phyloP scores from a whole-genome alignment of 2,329 filamentous ascomycete species.

The Blastomyces emzantsi region DNA sequence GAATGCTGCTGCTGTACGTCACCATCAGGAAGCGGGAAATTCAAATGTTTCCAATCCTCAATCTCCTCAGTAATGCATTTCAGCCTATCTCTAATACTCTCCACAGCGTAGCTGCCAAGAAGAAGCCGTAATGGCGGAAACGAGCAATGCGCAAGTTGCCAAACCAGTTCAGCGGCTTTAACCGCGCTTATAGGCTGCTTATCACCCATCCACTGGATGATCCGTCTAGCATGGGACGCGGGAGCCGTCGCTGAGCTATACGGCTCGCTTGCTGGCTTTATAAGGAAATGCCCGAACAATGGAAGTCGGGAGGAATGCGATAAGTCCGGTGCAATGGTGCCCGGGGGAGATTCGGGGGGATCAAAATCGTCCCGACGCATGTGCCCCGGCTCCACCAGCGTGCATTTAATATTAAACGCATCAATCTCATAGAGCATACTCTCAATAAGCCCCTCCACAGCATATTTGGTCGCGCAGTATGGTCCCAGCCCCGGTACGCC shows the following conservation, averaged over 20 bases:
- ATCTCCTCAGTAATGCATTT: conserved; percentile 90
- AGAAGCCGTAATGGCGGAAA: conserved; percentile 80
- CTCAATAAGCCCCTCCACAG: conserved; percentile 89
- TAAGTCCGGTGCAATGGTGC: conserved; percentile 17
- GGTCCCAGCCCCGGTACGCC: conserved; percentile 88
- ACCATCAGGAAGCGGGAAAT: conserved; percentile 45
- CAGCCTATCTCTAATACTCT: conserved; percentile 85
- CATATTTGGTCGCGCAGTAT: conserved; percentile 96
- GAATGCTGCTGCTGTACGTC: conserved; percentile 15
- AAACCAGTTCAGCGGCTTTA: conserved; percentile 86
- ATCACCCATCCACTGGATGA: conserved; percentile 91
- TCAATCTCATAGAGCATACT: conserved; percentile 96
- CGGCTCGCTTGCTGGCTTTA: conserved; percentile 73
- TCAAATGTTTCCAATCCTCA: conserved; percentile 84
- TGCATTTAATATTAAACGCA: conserved; percentile 83
- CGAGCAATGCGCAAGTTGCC: conserved; percentile 91
- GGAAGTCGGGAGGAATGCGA: conserved; percentile 49
- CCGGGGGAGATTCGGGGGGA: conserved; percentile 6
- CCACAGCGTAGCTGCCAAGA: conserved; percentile 89
- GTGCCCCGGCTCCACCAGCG: conserved; percentile 82
- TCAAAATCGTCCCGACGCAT: conserved; percentile 68
- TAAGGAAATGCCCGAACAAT: conserved; percentile 84
- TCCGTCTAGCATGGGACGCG: conserved; percentile 76
- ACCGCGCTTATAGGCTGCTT: conserved; percentile 86
- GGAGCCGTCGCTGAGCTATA: conserved; percentile 72